A percentile compares a stretch with the other conserved stretches of the same genome.
Evolutionary conservation across 805 yeast genomes (phyloP).

Genomic region (Saccharomycopsis fibuligera): DNA sequence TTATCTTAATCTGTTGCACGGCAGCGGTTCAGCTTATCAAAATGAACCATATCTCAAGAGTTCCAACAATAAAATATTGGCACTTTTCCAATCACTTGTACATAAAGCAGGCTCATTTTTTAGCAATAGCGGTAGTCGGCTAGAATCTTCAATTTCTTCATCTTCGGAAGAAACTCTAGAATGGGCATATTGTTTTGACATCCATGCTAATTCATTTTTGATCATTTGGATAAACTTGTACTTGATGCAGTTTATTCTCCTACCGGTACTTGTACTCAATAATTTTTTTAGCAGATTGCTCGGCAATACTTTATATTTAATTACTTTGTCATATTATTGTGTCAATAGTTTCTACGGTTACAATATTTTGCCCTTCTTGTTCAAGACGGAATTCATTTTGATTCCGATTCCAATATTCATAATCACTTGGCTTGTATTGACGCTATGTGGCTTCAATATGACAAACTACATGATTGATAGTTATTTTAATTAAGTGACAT

Average conservation of each 20-base stretch:
- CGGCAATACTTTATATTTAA: constrained; percentile 74
- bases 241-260: constrained; percentile 62
- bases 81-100: constrained; percentile 1
- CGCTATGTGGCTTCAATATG: constrained; percentile 65
- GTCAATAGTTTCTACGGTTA: constrained; percentile 86
- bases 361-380: constrained; percentile 63
- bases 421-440: constrained; percentile 48
- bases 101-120: constrained; percentile 5
- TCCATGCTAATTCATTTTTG: constrained; percentile 86
- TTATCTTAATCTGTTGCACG: constrained; percentile 2
- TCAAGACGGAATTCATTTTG: constrained; percentile 53
- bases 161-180: constrained; percentile 48
- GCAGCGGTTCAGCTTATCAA: neutral
- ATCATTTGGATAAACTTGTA: constrained; percentile 73
- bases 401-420: constrained; percentile 59
- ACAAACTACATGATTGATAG: constrained; percentile 55
- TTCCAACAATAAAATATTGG: neutral
- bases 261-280: constrained; percentile 63
- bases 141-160: constrained; percentile 24
- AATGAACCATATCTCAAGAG: neutral
- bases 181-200: constrained; percentile 93
- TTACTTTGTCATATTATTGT: constrained; percentile 68
- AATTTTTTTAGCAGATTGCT: constrained; percentile 62
- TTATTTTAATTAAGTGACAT: constrained; percentile 31
- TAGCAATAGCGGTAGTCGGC: constrained; percentile 1